Conservation (phyloP, 1,284 basidiomycete species). For the Puccinia hordei region DNA sequence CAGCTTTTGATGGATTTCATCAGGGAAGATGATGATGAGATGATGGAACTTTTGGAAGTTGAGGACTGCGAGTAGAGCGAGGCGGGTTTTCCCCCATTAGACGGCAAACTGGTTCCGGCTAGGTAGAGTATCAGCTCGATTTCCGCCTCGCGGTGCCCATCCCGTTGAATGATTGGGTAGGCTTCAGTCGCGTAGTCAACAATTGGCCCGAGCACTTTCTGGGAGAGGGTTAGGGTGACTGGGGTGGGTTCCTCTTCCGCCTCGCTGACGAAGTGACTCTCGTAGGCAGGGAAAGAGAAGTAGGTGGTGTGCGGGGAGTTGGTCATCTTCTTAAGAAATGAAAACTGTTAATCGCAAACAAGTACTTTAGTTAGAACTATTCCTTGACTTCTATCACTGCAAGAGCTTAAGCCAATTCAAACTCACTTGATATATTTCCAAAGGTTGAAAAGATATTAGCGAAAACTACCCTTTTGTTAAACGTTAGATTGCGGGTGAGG, state of each 20-base stretch:
- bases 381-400: too few relatives aligned
- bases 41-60: background rate
- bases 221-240: background rate
- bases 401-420: too few relatives aligned
- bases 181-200: background rate
- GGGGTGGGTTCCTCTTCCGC: background rate
- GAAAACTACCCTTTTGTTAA: too few relatives aligned
- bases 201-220: background rate
- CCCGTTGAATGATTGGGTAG: background rate
- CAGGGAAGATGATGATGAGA: background rate
- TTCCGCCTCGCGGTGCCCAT: background rate
- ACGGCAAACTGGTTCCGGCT: too few relatives aligned
- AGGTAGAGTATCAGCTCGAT: constrained; percentile 6
- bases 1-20: constrained; percentile 9
- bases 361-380: too few relatives aligned
- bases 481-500: too few relatives aligned
- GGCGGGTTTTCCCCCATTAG: background rate
- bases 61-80: background rate
- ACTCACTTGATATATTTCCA: too few relatives aligned
- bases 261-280: background rate
- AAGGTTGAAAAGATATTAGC: too few relatives aligned
- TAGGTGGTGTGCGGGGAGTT: background rate
- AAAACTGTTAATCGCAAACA: too few relatives aligned
- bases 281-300: constrained; percentile 24
- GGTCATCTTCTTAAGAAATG: background rate